Evolutionary conservation across 495 filamentous ascomycete genomes (phyloP).

Genomic region (Penicillium turbatum): DNA sequence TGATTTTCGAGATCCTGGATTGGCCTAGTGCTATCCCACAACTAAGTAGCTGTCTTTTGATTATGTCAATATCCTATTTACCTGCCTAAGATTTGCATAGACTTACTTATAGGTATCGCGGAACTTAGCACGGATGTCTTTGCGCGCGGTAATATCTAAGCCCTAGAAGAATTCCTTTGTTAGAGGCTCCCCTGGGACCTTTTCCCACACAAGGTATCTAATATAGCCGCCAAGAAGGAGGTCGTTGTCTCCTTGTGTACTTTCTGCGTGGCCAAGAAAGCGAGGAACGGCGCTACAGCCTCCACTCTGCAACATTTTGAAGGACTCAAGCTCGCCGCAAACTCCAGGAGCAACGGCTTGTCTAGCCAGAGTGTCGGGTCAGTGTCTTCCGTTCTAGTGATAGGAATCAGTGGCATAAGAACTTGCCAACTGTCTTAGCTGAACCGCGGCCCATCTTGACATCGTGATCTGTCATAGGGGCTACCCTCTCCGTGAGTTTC

Average conservation of each 20-base stretch:
- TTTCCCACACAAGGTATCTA: conserved; percentile 19
- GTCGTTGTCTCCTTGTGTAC: conserved; percentile 8
- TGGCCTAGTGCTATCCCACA: conserved; percentile 5
- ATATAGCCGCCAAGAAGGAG: conserved; percentile 18
- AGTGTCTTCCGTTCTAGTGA: conserved; percentile 18
- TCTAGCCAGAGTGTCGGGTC: conserved; percentile 9
- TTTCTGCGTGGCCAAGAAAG: conserved; percentile 15
- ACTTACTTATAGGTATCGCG: conserved; percentile 16
- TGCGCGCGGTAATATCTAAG: conserved; percentile 7
- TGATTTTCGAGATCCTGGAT: conserved; percentile 17
- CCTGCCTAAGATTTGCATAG: conserved; percentile 4
- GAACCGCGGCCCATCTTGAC: conserved; percentile 10
- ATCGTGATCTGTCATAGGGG: conserved; percentile 3
- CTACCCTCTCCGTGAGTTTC: conserved; percentile 14
- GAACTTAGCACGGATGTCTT: conserved; percentile 15
- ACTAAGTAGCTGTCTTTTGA: conserved; percentile 15
- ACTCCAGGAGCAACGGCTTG: conserved; percentile 6
- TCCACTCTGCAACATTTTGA: conserved; percentile 7
- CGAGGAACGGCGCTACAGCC: conserved; percentile 14
- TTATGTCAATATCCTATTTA: conserved; percentile 2
- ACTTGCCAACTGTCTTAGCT: conserved; percentile 13
- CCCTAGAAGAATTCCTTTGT: conserved; percentile 20
- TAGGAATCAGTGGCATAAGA: conserved; percentile 20
- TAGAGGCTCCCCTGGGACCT: conserved; percentile 16
- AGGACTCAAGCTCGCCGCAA: conserved; percentile 15